A percentile compares a stretch with the other conserved stretches of the same genome.
These are phyloP conservation scores for Populus alba DNA, from an alignment of 345 rosid genomes.

Conservation along the genomic window DNA sequence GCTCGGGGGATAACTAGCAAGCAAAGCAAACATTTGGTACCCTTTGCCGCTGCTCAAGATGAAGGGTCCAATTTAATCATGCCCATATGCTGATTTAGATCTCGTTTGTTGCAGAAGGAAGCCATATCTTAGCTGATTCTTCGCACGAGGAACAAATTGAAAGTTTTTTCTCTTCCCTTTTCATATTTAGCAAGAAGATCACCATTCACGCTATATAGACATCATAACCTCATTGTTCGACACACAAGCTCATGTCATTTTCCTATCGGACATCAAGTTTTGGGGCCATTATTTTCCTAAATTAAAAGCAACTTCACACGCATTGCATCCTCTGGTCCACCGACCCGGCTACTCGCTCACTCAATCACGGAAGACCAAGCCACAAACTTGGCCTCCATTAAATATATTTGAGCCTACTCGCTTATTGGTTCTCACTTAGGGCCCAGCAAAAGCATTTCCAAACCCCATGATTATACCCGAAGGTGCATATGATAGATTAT, in stretches of 20 bases:
- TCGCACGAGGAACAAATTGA: slow-evolving; percentile 7
- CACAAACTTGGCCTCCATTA: not conserved
- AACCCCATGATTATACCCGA: not conserved
- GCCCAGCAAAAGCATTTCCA: not conserved
- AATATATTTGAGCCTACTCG: not conserved
- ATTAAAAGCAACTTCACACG: not conserved
- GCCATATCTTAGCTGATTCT: not conserved
- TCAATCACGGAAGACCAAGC: not conserved
- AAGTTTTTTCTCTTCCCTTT: not conserved
- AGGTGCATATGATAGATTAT: not conserved
- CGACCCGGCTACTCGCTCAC: not conserved
- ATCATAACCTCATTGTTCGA: not conserved
- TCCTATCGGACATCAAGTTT: too few species aligned
- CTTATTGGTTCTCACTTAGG: not conserved
- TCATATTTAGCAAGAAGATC: not conserved
- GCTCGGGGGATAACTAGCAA: not conserved
- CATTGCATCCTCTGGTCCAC: slow-evolving; percentile 2
- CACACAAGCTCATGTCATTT: not conserved
- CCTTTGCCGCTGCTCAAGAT: not conserved
- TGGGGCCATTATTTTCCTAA: not conserved
- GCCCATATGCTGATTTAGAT: slow-evolving; percentile 1
- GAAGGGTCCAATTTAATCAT: slow-evolving; percentile 7
- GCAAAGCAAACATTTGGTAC: not conserved
- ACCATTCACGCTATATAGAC: slow-evolving; percentile 14
- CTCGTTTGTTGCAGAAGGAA: slow-evolving; percentile 2